Evolutionary conservation across 2,329 filamentous ascomycete species (phyloP).

Genomic region (Dryadomyces sulphureus): DNA sequence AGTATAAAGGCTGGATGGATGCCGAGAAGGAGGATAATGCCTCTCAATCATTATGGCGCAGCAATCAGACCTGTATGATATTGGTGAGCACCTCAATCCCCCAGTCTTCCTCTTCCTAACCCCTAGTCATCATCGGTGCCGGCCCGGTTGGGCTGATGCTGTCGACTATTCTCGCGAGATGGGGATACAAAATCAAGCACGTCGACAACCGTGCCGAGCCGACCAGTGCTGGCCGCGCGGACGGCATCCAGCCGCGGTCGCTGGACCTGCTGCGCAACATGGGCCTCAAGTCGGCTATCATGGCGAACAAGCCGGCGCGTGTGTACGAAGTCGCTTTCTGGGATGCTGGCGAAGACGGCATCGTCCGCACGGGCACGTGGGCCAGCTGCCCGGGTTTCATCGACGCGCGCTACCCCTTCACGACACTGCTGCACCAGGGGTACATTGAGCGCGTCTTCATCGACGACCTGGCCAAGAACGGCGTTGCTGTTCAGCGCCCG

Average conservation of each 20-base stretch:
- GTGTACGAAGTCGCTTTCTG: constrained; percentile 69
- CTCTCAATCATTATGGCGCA: neutral
- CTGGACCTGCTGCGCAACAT: constrained; percentile 79
- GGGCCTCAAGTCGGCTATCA: constrained; percentile 75
- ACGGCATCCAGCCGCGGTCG: constrained; percentile 83
- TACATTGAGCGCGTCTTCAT: constrained; percentile 58
- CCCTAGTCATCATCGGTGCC: constrained; percentile 73
- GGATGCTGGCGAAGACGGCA: constrained; percentile 47
- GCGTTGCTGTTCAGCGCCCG: constrained; percentile 44
- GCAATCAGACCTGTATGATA: neutral
- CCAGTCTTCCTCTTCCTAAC: neutral
- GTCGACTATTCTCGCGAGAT: constrained; percentile 74
- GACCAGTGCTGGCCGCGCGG: constrained; percentile 71
- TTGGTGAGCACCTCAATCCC: neutral
- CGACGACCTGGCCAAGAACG: constrained; percentile 47
- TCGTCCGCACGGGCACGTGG: constrained; percentile 58
- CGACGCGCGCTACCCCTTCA: constrained; percentile 56
- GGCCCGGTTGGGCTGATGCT: constrained; percentile 80
- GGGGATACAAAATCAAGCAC: constrained; percentile 92
- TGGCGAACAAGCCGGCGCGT: constrained; percentile 74
- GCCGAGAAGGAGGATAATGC: too few species aligned
- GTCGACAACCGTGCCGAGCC: constrained; percentile 82
- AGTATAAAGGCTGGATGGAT: neutral
- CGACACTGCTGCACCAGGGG: constrained; percentile 57
- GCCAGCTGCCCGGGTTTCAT: constrained; percentile 79